Conservation (phyloP, 1,139 yeast genomes). For the Torulaspora globosa region DNA sequence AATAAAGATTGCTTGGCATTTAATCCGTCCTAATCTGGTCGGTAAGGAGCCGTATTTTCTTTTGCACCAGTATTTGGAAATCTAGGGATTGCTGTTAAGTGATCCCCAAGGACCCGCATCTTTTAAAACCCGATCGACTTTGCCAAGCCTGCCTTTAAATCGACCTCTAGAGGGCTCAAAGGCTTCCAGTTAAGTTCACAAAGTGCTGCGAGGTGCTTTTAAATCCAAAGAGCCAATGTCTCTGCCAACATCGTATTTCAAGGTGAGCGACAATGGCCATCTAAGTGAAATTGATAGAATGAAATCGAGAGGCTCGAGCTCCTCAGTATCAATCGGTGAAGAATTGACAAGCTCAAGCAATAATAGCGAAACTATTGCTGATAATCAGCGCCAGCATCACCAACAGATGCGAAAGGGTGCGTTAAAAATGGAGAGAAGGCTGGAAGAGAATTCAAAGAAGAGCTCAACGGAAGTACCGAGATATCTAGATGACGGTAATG, state of each 20-base stretch:
- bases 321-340: constrained; percentile 14
- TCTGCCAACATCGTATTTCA: constrained; percentile 6
- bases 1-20: not conserved
- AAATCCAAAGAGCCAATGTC: not conserved
- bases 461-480: constrained; percentile 3
- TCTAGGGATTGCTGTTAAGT: not conserved
- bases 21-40: not conserved
- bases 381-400: constrained; percentile 8
- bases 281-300: constrained; percentile 11
- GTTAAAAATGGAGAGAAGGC: constrained; percentile 2
- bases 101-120: not conserved
- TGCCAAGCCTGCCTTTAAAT: not conserved
- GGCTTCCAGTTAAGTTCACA: not conserved
- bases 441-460: constrained; percentile 1
- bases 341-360: constrained; percentile 14
- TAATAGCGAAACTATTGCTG: constrained; percentile 11
- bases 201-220: not conserved
- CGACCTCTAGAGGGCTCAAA: not conserved
- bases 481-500: constrained; percentile 22
- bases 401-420: constrained; percentile 1
- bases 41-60: not conserved
- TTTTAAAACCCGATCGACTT: not conserved
- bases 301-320: constrained; percentile 17
- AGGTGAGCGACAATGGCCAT: constrained; percentile 6
- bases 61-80: not conserved